These are phyloP conservation scores for Corylus americana DNA, from an alignment of 306 rosid species.

Conservation along the genomic window DNA sequence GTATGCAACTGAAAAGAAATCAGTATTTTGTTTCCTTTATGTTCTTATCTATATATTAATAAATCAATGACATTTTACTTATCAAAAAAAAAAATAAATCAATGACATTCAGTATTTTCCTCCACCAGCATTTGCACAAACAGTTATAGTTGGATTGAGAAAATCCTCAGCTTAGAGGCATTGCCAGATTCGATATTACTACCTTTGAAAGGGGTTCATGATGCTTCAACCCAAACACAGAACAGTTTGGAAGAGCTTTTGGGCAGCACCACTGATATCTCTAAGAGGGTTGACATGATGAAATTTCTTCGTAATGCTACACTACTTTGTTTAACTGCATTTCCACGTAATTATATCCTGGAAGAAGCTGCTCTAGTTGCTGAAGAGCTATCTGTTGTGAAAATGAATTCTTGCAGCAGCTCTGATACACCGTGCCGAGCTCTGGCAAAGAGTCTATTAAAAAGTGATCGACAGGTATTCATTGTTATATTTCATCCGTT, in stretches of 20 bases:
- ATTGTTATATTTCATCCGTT: conserved; percentile 6
- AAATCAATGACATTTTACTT: conserved; percentile 17
- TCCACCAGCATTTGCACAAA: conserved; percentile 68
- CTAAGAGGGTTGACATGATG: conserved; percentile 61
- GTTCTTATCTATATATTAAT: conserved; percentile 9
- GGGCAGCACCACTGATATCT: conserved; percentile 35
- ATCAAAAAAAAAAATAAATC: not conserved
- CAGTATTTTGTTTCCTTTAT: not conserved
- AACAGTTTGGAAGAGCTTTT: conserved; percentile 60
- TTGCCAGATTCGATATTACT: conserved; percentile 62
- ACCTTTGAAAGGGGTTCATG: conserved; percentile 55
- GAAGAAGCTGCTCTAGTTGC: conserved; percentile 87
- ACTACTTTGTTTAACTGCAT: conserved; percentile 72
- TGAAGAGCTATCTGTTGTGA: conserved; percentile 69
- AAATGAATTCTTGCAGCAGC: conserved; percentile 51
- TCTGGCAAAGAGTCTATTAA: conserved; percentile 78
- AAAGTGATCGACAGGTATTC: conserved; percentile 84
- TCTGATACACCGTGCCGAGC: conserved; percentile 77
- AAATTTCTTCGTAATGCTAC: conserved; percentile 72
- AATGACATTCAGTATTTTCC: conserved; percentile 28
- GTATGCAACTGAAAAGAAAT: not conserved
- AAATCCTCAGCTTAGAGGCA: conserved; percentile 61
- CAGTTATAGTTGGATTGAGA: conserved; percentile 68
- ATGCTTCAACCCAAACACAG: conserved; percentile 45
- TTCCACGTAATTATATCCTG: conserved; percentile 75